A percentile compares a stretch with the other conserved stretches of the same genome.
Evolutionary conservation across 352 stramenopile genomes (phyloP).

Genomic region (Aphanomyces astaci): DNA sequence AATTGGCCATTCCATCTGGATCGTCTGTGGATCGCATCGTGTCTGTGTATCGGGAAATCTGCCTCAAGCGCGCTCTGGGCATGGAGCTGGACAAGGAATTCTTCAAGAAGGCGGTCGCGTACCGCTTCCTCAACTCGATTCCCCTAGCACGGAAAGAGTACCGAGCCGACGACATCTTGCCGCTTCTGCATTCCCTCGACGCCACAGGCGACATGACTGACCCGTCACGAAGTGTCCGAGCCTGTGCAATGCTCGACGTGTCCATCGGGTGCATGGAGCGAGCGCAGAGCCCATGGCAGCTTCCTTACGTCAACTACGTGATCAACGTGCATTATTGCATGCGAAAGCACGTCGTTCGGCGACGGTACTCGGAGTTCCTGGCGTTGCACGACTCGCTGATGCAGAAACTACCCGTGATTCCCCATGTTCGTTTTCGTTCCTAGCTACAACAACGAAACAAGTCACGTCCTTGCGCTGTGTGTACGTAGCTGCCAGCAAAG

Average conservation of each 20-base stretch:
- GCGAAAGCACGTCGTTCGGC: slow-evolving; percentile 53
- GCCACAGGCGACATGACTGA: slow-evolving; percentile 18
- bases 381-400: slow-evolving; percentile 37
- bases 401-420: slow-evolving; percentile 42
- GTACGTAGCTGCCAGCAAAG: slow-evolving; percentile 35
- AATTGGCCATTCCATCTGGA: slow-evolving; percentile 45
- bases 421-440: slow-evolving; percentile 22
- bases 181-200: slow-evolving; percentile 39
- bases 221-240: slow-evolving; percentile 29
- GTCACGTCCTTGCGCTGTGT: no score
- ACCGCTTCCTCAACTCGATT: slow-evolving; percentile 52
- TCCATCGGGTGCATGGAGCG: slow-evolving; percentile 53
- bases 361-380: slow-evolving; percentile 57
- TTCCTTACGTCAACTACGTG: slow-evolving; percentile 72
- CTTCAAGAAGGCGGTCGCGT: slow-evolving; percentile 52
- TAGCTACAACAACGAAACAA: no score
- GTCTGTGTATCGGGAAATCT: slow-evolving; percentile 38
- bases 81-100: slow-evolving; percentile 33
- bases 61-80: slow-evolving; percentile 36
- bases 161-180: slow-evolving; percentile 30
- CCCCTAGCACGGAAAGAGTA: slow-evolving; percentile 41
- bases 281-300: slow-evolving; percentile 37
- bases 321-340: slow-evolving; percentile 64
- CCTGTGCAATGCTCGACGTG: slow-evolving; percentile 55
- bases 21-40: slow-evolving; percentile 44